Evolutionary conservation across 768 basidiomycete species (phyloP).

Genomic region (Tulasnella sp.): DNA sequence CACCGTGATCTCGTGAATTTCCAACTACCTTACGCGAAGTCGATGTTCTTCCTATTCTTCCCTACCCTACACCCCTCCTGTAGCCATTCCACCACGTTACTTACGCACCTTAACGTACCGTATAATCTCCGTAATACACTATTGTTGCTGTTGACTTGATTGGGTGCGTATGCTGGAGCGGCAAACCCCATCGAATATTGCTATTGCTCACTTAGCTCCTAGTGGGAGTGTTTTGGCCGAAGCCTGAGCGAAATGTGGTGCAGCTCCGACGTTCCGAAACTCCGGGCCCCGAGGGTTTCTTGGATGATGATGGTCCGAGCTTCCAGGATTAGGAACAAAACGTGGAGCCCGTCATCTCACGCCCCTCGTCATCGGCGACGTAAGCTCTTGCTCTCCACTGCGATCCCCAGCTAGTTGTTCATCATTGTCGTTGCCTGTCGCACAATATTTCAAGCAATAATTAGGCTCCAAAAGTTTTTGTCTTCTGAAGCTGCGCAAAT

Average conservation of each 20-base stretch:
- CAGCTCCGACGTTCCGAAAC: background rate
- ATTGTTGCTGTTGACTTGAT: background rate
- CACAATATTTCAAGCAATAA: background rate
- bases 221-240: background rate
- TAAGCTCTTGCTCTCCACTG: background rate
- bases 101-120: background rate
- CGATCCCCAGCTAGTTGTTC: background rate
- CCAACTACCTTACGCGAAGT: background rate
- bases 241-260: background rate
- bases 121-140: background rate
- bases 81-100: background rate
- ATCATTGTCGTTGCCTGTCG: background rate
- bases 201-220: too few relatives aligned
- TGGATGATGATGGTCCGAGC: too few relatives aligned
- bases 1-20: background rate
- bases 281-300: too few relatives aligned
- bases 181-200: background rate
- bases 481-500: background rate
- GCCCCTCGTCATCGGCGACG: background rate
- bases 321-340: background rate
- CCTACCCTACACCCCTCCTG: background rate
- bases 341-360: conserved; percentile 11
- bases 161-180: background rate
- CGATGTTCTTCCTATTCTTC: background rate
- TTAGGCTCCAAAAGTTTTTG: background rate